Base-by-base conservation (phyloP, 2,329 filamentous ascomycete genomes). In the Nigrospora oryzae region DNA sequence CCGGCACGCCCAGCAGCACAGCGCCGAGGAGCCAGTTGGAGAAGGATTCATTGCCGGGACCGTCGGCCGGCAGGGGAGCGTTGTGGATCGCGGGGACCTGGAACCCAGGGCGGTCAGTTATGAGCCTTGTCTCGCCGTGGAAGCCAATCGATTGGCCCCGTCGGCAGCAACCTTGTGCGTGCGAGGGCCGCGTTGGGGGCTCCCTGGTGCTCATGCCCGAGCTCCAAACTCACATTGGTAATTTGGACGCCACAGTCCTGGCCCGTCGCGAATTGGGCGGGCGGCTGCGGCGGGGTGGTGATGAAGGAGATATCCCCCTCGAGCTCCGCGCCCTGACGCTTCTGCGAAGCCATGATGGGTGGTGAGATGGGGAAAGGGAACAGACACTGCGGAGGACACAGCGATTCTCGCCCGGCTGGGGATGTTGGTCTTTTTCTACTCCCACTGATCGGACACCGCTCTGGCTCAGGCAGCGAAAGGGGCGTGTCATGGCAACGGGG, bases 21-120 rank as follows among this genome's bases (percentile, higher is more conserved):
- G 75, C 73, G 64, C 86, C 73, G 56, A 96, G 81, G 59, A 84
- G 67, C 56, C 74, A 70, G 70, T 93, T 94, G 70, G 83, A 89
- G 80, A 96, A 96, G 65, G 74, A 81, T 55, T 93, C 87, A 66
- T 77, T 82, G 52, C 88, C 86, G 42, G 88, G 70, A 41, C 80
- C 87, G 64, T 96, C 90, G 53, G 89, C 89, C 30, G 90, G 90
- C 33, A 96, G 79, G 52, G 90, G 89, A 40, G 84, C 86, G 79
- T 96, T 96, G 64, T 91, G 85, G 70, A 96, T 95, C 50, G 88
- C 70, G 35, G 86, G 83, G 59, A 79, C 89, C 89, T 91, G 60
- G 12, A 8, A 36, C 11, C 16, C 4, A 36, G 34, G 5, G 34
- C 12, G 23, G 23, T 28, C 23, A 28, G 7, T 10, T 28, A 4